Percentiles rank a stretch among this genome's conserved stretches.
Evolutionary conservation across 1,139 yeast genomes (phyloP).

Genomic region (Barnettozyma hawaiiensis): DNA sequence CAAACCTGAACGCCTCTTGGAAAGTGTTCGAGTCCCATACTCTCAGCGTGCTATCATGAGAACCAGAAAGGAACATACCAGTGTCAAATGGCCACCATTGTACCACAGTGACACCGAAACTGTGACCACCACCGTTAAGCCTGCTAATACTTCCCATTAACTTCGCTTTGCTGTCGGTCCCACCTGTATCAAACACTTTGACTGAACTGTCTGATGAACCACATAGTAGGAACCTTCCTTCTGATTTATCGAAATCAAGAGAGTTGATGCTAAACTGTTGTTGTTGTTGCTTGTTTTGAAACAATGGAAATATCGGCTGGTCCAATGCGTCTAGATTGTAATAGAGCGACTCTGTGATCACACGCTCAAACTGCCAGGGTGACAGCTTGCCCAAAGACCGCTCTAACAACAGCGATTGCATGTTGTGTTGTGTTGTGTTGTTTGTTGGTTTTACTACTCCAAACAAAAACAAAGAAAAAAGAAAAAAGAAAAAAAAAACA

Average conservation of each 20-base stretch:
- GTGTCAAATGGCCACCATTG: constrained; percentile 90
- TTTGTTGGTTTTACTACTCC: no score
- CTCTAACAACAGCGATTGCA: constrained; percentile 17
- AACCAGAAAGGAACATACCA: constrained; percentile 79
- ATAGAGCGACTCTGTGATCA: constrained; percentile 37
- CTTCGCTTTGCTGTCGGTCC: constrained; percentile 18
- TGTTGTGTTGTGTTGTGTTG: no score
- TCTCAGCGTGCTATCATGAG: constrained; percentile 72
- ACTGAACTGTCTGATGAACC: constrained; percentile 78
- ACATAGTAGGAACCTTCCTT: constrained; percentile 49
- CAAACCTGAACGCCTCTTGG: constrained; percentile 59
- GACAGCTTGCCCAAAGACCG: constrained; percentile 15
- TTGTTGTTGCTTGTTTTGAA: constrained; percentile 33
- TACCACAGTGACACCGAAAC: constrained; percentile 66
- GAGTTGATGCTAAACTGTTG: constrained; percentile 55
- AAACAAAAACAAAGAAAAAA: no score
- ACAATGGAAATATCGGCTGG: constrained; percentile 25
- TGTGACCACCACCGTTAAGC: constrained; percentile 38
- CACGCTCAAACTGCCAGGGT: constrained; percentile 11
- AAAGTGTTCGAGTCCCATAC: constrained; percentile 76
- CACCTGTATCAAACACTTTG: constrained; percentile 44
- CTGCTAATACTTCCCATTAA: constrained; percentile 24
- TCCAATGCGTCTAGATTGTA: constrained; percentile 30
- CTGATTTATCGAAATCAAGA: constrained; percentile 53
- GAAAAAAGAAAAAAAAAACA: no score